Base-by-base conservation (phyloP, 2,329 filamentous ascomycete genomes). In the Malbranchea zuffiana region DNA sequence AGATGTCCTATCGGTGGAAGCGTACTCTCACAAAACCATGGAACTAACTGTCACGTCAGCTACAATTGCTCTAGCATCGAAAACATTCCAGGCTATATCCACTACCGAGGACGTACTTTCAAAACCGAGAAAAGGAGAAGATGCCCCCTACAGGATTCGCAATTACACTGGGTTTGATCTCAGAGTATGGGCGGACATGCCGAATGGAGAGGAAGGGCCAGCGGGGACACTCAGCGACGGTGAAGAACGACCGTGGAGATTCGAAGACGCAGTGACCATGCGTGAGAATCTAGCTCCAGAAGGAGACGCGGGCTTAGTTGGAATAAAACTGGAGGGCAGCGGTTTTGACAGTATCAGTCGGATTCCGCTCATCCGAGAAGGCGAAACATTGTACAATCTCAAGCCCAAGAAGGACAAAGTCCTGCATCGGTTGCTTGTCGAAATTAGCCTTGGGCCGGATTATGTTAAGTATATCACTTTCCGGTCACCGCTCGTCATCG, bases 401-500 rank as follows among this genome's bases (percentile, higher is more conserved):
- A 82, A 84, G 41, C 90, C 92, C 2, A 83, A 86, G 56, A 80
- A 85, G 43, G 82, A 94, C 51, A 74, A 82, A 41, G 72, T 94
- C 2, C 71, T 88, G 45, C 92, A 98, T 57, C 81, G 87, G 15
- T 72, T 98, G 12, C 75, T 96, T 16, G 87, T 96, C 0, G 90
- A 98, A 40, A 81, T 98, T 36, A 84, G 75, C 36, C 71, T 98
- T 16, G 90, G 86, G n/a, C 66, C 75, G 1, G 88, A 98, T 65
- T 96, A 96, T 51, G 83, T 98, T 63, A 98, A 98, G 65, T 92
- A 93, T 56, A 92, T 98, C 52, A 98, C 87, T 1, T 78, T 98
- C 52, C 76, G 90, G 17, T 96, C 88, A 12, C 90, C 90, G 1
- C 66, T 98, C 1, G 64, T 95, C 0, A 78, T 98, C 5, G 90